These are phyloP conservation scores for Olyra latifolia DNA, from an alignment of 176 grass and related monocot genomes.

Conservation along the genomic window DNA sequence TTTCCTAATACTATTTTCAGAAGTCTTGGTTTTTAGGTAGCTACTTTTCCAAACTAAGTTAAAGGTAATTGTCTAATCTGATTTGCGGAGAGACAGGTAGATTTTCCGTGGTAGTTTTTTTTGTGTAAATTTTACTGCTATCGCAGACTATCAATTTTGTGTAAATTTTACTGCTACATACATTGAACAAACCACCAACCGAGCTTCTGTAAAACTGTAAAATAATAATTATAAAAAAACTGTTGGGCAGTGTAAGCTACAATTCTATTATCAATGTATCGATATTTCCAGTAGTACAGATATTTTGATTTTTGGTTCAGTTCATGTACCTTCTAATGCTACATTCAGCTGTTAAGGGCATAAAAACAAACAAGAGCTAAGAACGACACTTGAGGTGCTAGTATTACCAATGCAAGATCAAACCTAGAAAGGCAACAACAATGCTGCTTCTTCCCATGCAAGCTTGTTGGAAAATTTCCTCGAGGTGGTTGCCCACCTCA, in stretches of 20 bases:
- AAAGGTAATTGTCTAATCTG: too few relatives aligned
- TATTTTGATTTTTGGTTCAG: slow-evolving; percentile 35
- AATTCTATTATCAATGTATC: slow-evolving; percentile 28
- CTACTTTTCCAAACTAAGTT: neutral
- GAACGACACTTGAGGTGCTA: slow-evolving; percentile 18
- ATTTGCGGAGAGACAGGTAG: neutral
- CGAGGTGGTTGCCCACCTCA: slow-evolving; percentile 19
- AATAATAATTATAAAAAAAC: neutral
- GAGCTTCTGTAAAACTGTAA: neutral
- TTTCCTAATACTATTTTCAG: too few relatives aligned
- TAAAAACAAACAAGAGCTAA: neutral
- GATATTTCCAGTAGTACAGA: slow-evolving; percentile 28
- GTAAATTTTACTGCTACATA: neutral
- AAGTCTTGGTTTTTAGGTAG: too few relatives aligned
- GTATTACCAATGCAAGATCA: slow-evolving; percentile 27
- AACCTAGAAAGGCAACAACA: slow-evolving; percentile 12
- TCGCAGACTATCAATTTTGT: too few relatives aligned
- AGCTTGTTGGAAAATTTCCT: slow-evolving; percentile 45
- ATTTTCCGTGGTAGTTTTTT: neutral
- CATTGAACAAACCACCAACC: neutral
- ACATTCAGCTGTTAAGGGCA: slow-evolving; percentile 37
- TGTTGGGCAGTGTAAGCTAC: neutral
- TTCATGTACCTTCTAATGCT: slow-evolving; percentile 39
- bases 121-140: neutral
- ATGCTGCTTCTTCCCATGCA: slow-evolving; percentile 11